Base-by-base conservation (phyloP, 768 basidiomycete genomes). In the Xerocomus potaroensis region DNA sequence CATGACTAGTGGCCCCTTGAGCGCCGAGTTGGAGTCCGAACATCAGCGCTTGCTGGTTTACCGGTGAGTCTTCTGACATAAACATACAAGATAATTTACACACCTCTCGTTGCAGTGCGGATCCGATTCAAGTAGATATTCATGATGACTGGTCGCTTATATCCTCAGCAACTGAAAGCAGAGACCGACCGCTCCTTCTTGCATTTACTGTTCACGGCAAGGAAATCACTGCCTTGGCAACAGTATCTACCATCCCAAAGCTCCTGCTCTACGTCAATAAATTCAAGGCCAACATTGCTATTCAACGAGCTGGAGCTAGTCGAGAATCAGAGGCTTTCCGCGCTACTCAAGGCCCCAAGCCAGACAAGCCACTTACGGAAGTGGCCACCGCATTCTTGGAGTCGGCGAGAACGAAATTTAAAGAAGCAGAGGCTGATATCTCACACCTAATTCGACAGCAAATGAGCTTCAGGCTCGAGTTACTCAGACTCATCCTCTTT, bases 331-430 rank as follows among this genome's bases (percentile, higher is more conserved):
- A 76, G 48, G 81, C 84, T 1, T 93, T 88, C 73, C 74, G 84
- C 19, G 74, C 77, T n/a, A 80, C 81, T 12, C 78, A 78, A n/a
- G 71, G 75, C 5, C 83, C 85, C 5, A 84, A 79, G 57, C 86
- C 86, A 7, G 83, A 83, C 41, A 91, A 90, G 53, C 83, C 90
- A 2, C 70, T 93, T 14, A 88, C 87, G 2, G 80, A 85, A 11
- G 88, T 92, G n/a, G 90, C 91, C 2, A 81, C 87, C 51, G 87
- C 89, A 24, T 87, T 91, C 80, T 64, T 92, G 31, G 72, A 77
- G 45, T 86, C 87, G 0, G 86, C 90, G 22, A 77, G 81, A 33
- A 80, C 71, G 34, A 78, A 81, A 18, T 78, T 90, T 64, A 83
- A 78, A 53, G 87, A 88, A 65, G 73, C 75, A 12, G 85, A 84